These are phyloP conservation scores for Tolypocladium tropicale DNA, from an alignment of 2,329 filamentous ascomycete genomes.

Conservation along the genomic window DNA sequence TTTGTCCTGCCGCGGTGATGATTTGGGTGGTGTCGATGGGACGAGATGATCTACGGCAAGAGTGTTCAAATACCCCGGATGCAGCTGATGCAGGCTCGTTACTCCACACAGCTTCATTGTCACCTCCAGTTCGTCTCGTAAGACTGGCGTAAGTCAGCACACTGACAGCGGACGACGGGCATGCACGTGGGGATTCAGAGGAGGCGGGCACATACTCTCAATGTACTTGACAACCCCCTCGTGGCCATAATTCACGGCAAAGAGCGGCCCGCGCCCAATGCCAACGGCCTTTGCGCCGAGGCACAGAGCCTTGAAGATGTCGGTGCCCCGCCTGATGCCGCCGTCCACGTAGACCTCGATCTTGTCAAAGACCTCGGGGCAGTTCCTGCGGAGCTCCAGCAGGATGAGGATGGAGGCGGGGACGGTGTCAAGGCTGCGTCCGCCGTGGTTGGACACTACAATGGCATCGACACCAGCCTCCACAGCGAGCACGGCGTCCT, in stretches of 20 bases:
- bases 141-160: constrained; percentile 2
- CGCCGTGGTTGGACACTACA: constrained; percentile 62
- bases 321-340: constrained; percentile 53
- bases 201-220: constrained; percentile 30
- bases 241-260: constrained; percentile 49
- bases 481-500: constrained; percentile 51
- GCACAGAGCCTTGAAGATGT: constrained; percentile 57
- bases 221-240: constrained; percentile 44
- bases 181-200: neutral
- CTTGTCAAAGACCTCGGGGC: constrained; percentile 47
- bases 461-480: constrained; percentile 56
- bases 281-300: constrained; percentile 55
- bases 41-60: constrained; percentile 36
- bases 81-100: constrained; percentile 47
- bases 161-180: neutral
- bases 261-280: constrained; percentile 51
- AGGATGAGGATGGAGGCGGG: constrained; percentile 47
- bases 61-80: constrained; percentile 51
- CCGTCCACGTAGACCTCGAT: constrained; percentile 57
- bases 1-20: neutral
- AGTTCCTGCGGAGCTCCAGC: constrained; percentile 51
- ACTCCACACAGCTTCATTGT: constrained; percentile 58
- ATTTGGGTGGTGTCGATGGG: constrained; percentile 11
- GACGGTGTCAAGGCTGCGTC: constrained; percentile 40
- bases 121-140: constrained; percentile 52